These are phyloP conservation scores for Leccinum colubrinum DNA, from an alignment of 1,284 basidiomycete genomes.

Conservation along the genomic window DNA sequence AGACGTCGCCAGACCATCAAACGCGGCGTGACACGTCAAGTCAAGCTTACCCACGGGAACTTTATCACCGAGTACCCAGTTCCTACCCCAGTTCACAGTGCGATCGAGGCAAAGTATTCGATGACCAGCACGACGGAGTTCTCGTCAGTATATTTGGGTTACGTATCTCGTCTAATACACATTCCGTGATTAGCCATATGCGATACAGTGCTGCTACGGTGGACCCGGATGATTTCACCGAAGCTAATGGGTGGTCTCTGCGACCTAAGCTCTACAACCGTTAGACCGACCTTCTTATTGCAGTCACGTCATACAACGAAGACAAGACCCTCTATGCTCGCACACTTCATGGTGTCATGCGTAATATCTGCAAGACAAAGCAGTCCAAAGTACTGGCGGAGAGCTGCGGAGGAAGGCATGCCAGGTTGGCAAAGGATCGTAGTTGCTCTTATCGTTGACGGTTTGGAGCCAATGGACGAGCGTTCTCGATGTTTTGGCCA, in stretches of 20 bases:
- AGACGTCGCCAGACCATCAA: constrained; percentile 89
- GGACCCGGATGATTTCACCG: constrained; percentile 92
- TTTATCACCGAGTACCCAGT: constrained; percentile 92
- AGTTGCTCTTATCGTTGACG: constrained; percentile 92
- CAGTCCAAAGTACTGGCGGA: constrained; percentile 91
- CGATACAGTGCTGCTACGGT: constrained; percentile 91
- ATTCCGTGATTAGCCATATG: constrained; percentile 63
- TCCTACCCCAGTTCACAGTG: constrained; percentile 82
- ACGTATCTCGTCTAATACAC: constrained; percentile 5
- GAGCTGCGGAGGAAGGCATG: constrained; percentile 80
- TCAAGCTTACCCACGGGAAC: constrained; percentile 90
- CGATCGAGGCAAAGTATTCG: constrained; percentile 81
- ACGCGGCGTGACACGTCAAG: constrained; percentile 90
- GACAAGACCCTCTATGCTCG: constrained; percentile 94
- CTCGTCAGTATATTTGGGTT: constrained; percentile 54
- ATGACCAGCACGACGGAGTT: constrained; percentile 77
- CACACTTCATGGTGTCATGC: constrained; percentile 93
- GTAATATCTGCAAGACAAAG: constrained; percentile 95
- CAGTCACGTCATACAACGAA: constrained; percentile 87
- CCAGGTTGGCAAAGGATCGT: constrained; percentile 93
- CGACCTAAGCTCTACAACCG: constrained; percentile 86
- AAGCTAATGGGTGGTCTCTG: constrained; percentile 80
- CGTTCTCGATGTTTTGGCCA: constrained; percentile 85
- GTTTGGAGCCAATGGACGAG: constrained; percentile 93
- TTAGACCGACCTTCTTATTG: constrained; percentile 91